phyloP scores from a whole-genome alignment of 306 rosid species.

The Sophora flavescens region DNA sequence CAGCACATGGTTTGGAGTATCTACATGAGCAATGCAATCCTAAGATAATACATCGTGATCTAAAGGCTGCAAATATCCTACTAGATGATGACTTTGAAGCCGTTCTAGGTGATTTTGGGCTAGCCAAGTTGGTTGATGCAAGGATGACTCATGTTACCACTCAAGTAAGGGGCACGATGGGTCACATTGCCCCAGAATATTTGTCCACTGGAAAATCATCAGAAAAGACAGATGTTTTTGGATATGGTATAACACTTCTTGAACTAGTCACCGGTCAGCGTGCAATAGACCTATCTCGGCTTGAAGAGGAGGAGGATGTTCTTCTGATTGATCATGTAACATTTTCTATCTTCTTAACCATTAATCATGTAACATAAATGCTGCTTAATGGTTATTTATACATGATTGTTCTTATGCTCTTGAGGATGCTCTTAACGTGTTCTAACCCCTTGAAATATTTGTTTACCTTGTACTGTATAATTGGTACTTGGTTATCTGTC shows the following conservation, averaged over 20 bases:
- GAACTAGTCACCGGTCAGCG: conserved; percentile 94
- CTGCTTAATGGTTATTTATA: conserved; percentile 11
- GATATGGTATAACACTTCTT: conserved; percentile 94
- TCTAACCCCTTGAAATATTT: too few species aligned
- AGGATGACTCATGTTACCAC: conserved; percentile 90
- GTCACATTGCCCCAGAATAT: conserved; percentile 97
- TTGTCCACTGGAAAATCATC: conserved; percentile 92
- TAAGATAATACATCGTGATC: conserved; percentile 91
- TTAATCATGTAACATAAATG: neutral
- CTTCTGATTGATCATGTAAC: conserved; percentile 92
- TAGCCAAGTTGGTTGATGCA: conserved; percentile 81
- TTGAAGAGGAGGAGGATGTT: conserved; percentile 95
- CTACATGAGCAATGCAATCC: conserved; percentile 92
- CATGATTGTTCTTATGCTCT: neutral
- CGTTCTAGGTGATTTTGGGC: conserved; percentile 93
- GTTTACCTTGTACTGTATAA: too few species aligned
- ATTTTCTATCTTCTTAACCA: conserved; percentile 13
- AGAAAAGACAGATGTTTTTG: conserved; percentile 92
- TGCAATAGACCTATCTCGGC: conserved; percentile 83
- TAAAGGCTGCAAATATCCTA: conserved; percentile 94
- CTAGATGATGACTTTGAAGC: conserved; percentile 88
- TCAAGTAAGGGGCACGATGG: conserved; percentile 97
- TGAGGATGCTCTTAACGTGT: neutral
- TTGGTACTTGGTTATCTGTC: neutral
- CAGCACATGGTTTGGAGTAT: conserved; percentile 78